These are phyloP conservation scores for Thymus quinquecostatus DNA, from an alignment of 257 asterid species.

Conservation along the genomic window DNA sequence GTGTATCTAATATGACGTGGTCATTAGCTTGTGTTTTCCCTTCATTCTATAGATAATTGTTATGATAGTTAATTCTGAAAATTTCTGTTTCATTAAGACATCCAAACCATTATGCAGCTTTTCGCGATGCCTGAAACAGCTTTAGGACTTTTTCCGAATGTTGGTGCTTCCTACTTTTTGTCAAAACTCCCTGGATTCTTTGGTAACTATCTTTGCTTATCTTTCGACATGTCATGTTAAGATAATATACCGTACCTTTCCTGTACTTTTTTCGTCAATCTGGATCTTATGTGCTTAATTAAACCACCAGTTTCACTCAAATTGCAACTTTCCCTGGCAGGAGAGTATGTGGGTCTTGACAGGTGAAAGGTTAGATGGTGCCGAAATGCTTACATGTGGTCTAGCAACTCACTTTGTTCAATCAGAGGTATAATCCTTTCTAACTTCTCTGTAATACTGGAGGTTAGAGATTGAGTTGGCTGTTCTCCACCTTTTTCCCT, in stretches of 20 bases:
- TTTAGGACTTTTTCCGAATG: slow-evolving; percentile 87
- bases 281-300: neutral
- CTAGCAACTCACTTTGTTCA: slow-evolving; percentile 85
- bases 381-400: slow-evolving; percentile 92
- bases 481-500: neutral
- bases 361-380: slow-evolving; percentile 85
- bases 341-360: slow-evolving; percentile 84
- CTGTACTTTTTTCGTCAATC: slow-evolving; percentile 7
- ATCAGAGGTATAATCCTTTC: slow-evolving; percentile 51
- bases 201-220: slow-evolving; percentile 52
- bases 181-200: slow-evolving; percentile 89
- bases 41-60: neutral
- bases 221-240: neutral
- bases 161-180: slow-evolving; percentile 87
- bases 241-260: neutral
- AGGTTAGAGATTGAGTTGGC: neutral
- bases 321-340: slow-evolving; percentile 47
- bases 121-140: slow-evolving; percentile 98
- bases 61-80: slow-evolving; percentile 22
- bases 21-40: neutral
- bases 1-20: neutral
- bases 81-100: slow-evolving; percentile 1
- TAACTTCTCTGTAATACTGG: neutral
- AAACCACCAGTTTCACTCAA: slow-evolving; percentile 5
- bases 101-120: slow-evolving; percentile 56